These are phyloP conservation scores for Castanea crenata DNA, from an alignment of 306 rosid species.

Conservation along the genomic window DNA sequence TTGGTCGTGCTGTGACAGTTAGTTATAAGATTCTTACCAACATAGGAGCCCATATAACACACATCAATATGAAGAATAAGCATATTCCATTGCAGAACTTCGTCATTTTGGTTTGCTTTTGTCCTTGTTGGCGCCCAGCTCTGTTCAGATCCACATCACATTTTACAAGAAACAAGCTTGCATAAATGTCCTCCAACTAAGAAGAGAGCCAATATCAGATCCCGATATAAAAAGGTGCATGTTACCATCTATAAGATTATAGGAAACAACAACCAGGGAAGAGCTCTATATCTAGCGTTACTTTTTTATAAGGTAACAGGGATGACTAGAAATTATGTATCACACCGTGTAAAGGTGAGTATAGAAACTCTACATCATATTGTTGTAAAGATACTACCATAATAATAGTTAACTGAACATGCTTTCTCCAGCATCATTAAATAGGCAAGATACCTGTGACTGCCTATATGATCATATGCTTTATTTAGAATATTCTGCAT, in stretches of 20 bases:
- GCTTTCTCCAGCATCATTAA: no score
- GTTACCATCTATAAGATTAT: not conserved
- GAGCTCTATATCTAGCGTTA: no score
- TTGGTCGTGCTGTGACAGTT: conserved; percentile 2
- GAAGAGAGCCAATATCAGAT: conserved; percentile 30
- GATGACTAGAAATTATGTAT: no score
- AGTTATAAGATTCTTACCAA: conserved; percentile 52
- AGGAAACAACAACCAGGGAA: no score
- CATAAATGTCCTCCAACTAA: conserved; percentile 97
- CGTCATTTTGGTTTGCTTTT: conserved; percentile 78
- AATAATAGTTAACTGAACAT: not conserved
- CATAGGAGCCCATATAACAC: conserved; percentile 99
- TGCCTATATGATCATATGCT: no score
- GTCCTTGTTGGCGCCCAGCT: conserved; percentile 85
- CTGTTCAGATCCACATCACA: conserved; percentile 88
- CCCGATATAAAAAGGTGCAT: conserved; percentile 9
- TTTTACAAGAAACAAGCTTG: conserved; percentile 96
- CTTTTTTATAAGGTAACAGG: no score
- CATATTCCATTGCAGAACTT: conserved; percentile 97
- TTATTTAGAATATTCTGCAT: no score
- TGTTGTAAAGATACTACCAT: no score
- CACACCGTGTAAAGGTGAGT: no score
- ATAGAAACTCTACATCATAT: no score
- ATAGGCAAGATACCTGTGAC: no score
- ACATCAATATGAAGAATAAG: conserved; percentile 74